Percentiles rank a stretch among this genome's conserved stretches.
Conservation (phyloP, 352 stramenopile species). For the Phytophthora ramorum region DNA sequence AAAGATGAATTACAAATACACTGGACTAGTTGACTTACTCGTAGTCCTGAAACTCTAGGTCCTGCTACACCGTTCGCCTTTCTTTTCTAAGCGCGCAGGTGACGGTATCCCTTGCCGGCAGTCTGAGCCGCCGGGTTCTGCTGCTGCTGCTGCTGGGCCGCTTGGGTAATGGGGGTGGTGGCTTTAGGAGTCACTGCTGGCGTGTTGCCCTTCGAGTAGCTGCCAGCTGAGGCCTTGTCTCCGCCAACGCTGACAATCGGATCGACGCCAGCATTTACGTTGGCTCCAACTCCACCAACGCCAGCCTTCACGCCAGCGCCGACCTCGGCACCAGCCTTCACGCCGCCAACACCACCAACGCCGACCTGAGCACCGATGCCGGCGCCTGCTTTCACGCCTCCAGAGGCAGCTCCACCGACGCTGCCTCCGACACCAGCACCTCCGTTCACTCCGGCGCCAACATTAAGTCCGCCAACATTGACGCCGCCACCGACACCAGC, state of each 20-base stretch:
- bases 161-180: not conserved
- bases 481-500: not conserved
- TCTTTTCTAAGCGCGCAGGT: not conserved
- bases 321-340: constrained; percentile 1
- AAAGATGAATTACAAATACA: too few relatives aligned
- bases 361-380: not conserved
- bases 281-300: not conserved
- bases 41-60: too few relatives aligned
- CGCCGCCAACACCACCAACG: not conserved
- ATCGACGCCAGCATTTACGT: not conserved
- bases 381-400: not conserved
- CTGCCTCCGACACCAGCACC: not conserved
- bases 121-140: too few relatives aligned
- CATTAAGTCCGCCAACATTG: not conserved
- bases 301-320: not conserved
- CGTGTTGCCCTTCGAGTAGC: constrained; percentile 1
- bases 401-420: not conserved
- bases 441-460: not conserved
- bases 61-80: too few relatives aligned
- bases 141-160: not conserved
- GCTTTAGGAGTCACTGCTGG: not conserved
- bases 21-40: too few relatives aligned
- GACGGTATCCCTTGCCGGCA: not conserved
- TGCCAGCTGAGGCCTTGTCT: not conserved
- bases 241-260: not conserved